A percentile compares a stretch with the other conserved stretches of the same genome.
Conservation (phyloP, 164 flowering plant species). For the Dillenia suffruticosa region DNA sequence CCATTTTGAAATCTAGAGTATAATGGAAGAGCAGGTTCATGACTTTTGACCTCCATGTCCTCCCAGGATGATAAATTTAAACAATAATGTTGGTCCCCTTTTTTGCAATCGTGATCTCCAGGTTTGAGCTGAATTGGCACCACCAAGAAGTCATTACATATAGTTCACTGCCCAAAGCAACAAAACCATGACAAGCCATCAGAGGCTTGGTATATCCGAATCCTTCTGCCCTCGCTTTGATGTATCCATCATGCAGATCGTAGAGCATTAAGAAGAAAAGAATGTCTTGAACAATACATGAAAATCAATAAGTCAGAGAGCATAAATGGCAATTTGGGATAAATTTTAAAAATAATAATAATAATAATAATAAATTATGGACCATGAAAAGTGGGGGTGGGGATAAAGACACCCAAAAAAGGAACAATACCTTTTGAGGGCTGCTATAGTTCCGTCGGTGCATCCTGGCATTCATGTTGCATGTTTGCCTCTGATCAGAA, state of each 20-base stretch:
- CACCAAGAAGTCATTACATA: constrained; percentile 42
- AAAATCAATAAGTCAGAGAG: too few species aligned
- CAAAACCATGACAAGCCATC: constrained; percentile 49
- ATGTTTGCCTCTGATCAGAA: too few species aligned
- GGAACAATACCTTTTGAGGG: too few species aligned
- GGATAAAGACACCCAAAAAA: too few species aligned
- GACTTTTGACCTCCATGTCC: constrained; percentile 58
- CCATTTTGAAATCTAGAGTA: constrained; percentile 51
- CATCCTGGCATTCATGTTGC: too few species aligned
- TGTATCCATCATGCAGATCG: constrained; percentile 38
- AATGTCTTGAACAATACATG: too few species aligned
- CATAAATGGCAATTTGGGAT: too few species aligned
- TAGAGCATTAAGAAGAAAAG: too few species aligned
- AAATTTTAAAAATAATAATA: too few species aligned
- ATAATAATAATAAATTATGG: too few species aligned
- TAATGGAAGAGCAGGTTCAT: constrained; percentile 49
- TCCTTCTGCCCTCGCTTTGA: constrained; percentile 68
- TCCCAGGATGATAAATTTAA: constrained; percentile 68
- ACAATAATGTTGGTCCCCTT: constrained; percentile 29
- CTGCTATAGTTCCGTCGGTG: too few species aligned
- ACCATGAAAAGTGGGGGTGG: too few species aligned
- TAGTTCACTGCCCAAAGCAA: constrained; percentile 58
- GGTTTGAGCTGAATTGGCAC: constrained; percentile 23
- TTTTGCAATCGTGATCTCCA: constrained; percentile 39
- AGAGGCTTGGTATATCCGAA: constrained; percentile 48